Evolutionary conservation across 768 basidiomycete species (phyloP), one percentile per base, ranked within the genome.

Genomic region (Mycena polygramma): DNA sequence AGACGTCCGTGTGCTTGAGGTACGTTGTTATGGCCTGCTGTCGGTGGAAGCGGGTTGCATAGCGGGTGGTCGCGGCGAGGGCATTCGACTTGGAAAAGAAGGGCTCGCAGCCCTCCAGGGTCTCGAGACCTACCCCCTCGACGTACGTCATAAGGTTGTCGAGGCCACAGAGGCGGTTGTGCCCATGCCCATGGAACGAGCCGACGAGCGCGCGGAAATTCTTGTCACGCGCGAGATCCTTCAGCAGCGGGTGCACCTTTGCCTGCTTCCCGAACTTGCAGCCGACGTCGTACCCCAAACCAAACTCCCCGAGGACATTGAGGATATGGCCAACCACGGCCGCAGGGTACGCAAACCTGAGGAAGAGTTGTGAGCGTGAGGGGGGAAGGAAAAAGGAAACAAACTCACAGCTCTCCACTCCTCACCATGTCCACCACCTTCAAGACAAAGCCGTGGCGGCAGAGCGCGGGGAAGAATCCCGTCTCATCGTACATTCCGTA

Each of bases 111-210:
- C 11, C 14, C 51, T 52, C 51, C 10, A 52, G 51, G 22, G 22
- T 10, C 24, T 52, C 51, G 2, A 52, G 15, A 24, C 51, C 22
- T 22, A 52, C 51, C 10, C 51, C 51, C 22, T 26, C 17, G 10
- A 52, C 51, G 20, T 52, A 52, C 4, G 51, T 52, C 17, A 15
- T 26, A 10, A 52, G 24, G 22, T 72, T 57, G n/a, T 7, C 15
- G 5, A 71, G 30, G 43, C 69, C 66, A 43, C 74, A 75, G 1
- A 8, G 52, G 20, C 24, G 51, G 51, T 20, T 20, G 51, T 52
- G 51, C 10, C 15, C 45, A 17, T 46, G 45, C 7, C 45, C 45
- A 17, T 46, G 45, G 45, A 52, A 52, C 24, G 51, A 48, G 43
- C 66, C 66, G 4, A 68, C 49, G 20, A 68, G 24, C 2, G 48